Conservation (phyloP, 805 yeast genomes). For the Saccharomycopsis fermentans region DNA sequence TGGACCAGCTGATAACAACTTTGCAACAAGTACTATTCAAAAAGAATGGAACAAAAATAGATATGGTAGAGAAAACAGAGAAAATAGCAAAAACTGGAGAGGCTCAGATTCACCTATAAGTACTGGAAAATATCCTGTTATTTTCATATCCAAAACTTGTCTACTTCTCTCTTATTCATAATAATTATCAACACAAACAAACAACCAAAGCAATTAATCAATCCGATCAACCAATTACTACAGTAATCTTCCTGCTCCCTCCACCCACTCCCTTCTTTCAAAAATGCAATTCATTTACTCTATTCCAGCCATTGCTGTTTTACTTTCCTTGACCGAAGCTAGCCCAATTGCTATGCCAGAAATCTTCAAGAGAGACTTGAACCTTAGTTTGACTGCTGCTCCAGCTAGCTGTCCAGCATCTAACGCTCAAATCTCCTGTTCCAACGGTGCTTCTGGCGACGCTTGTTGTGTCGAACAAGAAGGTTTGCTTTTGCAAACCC, state of each 20-base stretch:
- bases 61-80: no score
- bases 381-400: conserved; percentile 7
- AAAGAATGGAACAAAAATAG: no score
- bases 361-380: conserved; percentile 13
- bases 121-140: neutral
- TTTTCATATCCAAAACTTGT: neutral
- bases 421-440: conserved; percentile 8
- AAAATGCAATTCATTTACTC: conserved; percentile 9
- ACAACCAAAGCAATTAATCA: neutral
- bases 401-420: conserved; percentile 5
- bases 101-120: neutral
- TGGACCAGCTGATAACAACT: no score
- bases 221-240: neutral
- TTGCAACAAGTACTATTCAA: no score
- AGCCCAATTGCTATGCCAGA: conserved; percentile 9
- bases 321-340: conserved; percentile 7
- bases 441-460: neutral
- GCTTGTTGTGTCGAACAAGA: conserved; percentile 13
- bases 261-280: neutral
- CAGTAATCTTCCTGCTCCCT: neutral
- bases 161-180: neutral
- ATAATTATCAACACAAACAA: neutral
- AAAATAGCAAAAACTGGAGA: neutral
- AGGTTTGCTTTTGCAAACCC: conserved; percentile 75
- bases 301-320: conserved; percentile 12